Percentiles rank a stretch among this genome's conserved stretches.
Evolutionary conservation across 345 rosid species (phyloP).

Genomic region (Streptanthus diversifolius): DNA sequence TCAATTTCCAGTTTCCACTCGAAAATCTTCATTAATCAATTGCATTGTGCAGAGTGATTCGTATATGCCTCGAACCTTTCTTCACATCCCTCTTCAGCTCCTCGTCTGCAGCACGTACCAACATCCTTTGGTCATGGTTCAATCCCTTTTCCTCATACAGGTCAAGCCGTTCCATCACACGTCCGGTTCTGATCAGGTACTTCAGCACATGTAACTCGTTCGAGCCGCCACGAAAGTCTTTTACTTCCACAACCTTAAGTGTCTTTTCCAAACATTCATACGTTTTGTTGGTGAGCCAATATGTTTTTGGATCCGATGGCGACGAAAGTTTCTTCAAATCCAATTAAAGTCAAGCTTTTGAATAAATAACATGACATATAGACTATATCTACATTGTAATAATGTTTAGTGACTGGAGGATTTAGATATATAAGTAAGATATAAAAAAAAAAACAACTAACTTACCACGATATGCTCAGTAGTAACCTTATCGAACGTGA

Average conservation of each 20-base stretch:
- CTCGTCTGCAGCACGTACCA: background rate
- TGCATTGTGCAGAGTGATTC: background rate
- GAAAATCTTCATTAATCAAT: background rate
- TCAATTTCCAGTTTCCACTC: background rate
- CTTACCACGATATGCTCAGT: conserved; percentile 32
- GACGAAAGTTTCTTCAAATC: background rate
- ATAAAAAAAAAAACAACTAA: background rate
- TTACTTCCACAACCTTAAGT: conserved; percentile 40
- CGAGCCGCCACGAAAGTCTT: conserved; percentile 17
- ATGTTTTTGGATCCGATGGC: background rate
- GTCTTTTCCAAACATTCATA: conserved; percentile 27
- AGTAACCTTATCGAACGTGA: conserved; percentile 36
- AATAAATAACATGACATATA: background rate
- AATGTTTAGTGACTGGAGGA: background rate
- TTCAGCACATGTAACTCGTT: conserved; percentile 24
- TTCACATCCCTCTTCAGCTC: background rate
- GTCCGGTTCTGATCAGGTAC: conserved; percentile 26
- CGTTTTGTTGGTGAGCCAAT: conserved; percentile 8
- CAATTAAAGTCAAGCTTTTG: background rate
- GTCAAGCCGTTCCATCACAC: conserved; percentile 26
- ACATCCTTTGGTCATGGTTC: background rate
- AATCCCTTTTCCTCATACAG: conserved; percentile 15
- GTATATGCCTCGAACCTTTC: conserved; percentile 2
- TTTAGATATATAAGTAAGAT: background rate
- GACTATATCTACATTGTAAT: background rate